phyloP scores from a whole-genome alignment of 306 rosid genomes.

The Vachellia pachyceras region DNA sequence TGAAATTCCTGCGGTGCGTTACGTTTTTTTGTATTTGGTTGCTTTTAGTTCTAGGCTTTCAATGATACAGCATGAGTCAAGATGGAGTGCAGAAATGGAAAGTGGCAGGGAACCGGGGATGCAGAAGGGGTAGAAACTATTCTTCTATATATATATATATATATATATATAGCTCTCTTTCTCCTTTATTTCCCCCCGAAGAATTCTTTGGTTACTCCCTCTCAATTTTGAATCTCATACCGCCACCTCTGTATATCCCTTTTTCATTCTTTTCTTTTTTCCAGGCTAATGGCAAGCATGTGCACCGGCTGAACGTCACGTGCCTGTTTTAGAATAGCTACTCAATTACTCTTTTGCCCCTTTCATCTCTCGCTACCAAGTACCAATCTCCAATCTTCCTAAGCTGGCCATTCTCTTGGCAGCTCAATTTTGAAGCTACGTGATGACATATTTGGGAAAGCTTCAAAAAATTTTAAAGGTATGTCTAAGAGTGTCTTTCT shows the following conservation, averaged over 20 bases:
- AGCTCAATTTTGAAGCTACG: no score
- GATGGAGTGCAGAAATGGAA: constrained; percentile 4
- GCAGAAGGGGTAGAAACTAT: constrained; percentile 68
- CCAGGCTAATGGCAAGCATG: constrained; percentile 40
- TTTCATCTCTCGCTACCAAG: neutral
- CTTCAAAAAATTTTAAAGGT: no score
- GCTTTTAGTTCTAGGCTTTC: neutral
- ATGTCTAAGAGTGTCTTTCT: no score
- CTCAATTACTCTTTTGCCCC: constrained; percentile 40
- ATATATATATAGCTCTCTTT: neutral
- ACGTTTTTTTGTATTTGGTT: neutral
- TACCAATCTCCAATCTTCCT: neutral
- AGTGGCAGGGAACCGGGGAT: constrained; percentile 29
- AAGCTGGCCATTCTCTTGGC: no score
- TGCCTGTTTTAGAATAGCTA: no score
- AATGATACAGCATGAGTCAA: constrained; percentile 40
- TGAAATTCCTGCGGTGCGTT: constrained; percentile 25
- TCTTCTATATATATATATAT: constrained; percentile 8
- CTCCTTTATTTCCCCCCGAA: no score
- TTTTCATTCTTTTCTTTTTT: neutral
- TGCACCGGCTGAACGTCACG: constrained; percentile 54
- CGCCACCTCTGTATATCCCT: constrained; percentile 38
- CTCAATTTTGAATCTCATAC: constrained; percentile 56
- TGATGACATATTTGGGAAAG: no score
- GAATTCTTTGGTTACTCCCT: no score